Conservation (phyloP, 352 stramenopile genomes). For the Globisporangium heterothallicum region DNA sequence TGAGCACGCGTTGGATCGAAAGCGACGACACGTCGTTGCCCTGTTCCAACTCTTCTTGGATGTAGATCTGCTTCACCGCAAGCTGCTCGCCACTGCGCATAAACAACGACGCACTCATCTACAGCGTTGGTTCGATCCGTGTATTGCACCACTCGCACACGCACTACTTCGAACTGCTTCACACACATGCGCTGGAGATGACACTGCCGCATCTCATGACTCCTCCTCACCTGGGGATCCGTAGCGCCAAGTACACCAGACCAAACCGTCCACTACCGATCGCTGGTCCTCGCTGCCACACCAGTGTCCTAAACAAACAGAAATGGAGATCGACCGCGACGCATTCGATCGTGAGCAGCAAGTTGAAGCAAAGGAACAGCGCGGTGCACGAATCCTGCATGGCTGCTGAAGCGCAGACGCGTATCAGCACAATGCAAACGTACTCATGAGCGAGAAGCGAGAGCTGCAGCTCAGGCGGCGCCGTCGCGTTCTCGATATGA, state of each 20-base stretch:
- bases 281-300: constrained; percentile 61
- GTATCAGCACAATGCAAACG: not conserved
- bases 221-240: constrained; percentile 39
- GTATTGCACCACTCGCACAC: too few species aligned
- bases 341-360: too few species aligned
- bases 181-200: constrained; percentile 9
- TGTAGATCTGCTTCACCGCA: constrained; percentile 85
- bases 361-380: too few species aligned
- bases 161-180: too few species aligned
- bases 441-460: constrained; percentile 48
- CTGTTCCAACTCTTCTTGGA: constrained; percentile 65
- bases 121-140: too few species aligned
- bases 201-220: not conserved
- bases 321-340: too few species aligned
- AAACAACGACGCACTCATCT: too few species aligned
- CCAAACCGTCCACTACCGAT: constrained; percentile 72
- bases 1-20: constrained; percentile 47
- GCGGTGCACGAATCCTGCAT: too few species aligned
- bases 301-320: constrained; percentile 52
- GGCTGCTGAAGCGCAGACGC: not conserved
- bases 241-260: constrained; percentile 63
- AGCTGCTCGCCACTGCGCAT: constrained; percentile 79
- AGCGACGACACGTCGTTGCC: constrained; percentile 66
- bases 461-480: constrained; percentile 31
- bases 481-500: not conserved